Base-by-base conservation (phyloP, 1,284 basidiomycete species). In the Pholiota adiposa region DNA sequence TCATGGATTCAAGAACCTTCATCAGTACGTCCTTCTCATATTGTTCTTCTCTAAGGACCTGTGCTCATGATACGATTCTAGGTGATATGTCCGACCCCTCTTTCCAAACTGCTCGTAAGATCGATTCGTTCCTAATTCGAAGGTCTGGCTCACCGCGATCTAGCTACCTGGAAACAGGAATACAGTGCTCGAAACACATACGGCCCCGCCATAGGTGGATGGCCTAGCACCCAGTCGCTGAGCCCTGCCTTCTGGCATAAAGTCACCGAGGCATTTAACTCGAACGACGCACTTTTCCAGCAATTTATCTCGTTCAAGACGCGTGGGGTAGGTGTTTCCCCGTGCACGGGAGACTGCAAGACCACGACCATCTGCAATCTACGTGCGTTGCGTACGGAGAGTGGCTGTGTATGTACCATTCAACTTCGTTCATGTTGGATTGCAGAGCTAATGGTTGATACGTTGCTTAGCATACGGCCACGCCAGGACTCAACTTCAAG, bases 241-340 rank as follows among this genome's bases (percentile, higher is more conserved):
- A 72, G 68, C 8, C 78, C 83, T 1, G 70, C 78, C 9, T 88
- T 88, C 73, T 88, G 86, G 86, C 86, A 88, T 65, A 72, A 75
- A 57, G 75, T 87, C 3, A 87, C 86, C 0, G 83, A 86, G 60
- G 81, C 77, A 0, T 84, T 86, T 59, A 78, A 73, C 53, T 61
- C 69, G 14, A 81, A 86, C 63, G 77, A 82, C 52, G 73, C 73
- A 1, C 79, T 81, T 1, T 84, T 83, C 70, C 73, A 79, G 62
- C 63, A 74, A 43, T 86, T 77, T 68, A 75, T 75, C 63, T 72
- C 73, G 3, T 75, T 80, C 59, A 73, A 78, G 64, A 78, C 70
- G 16, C 73, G 81, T 9, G 79, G 79, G 11, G 71, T 72, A 8
- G 65, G 71, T 8, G 73, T 79, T 12, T 55, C 61, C 11, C 23